Conservation (phyloP, 208 protist genomes). For the Trichomonas tenax region DNA sequence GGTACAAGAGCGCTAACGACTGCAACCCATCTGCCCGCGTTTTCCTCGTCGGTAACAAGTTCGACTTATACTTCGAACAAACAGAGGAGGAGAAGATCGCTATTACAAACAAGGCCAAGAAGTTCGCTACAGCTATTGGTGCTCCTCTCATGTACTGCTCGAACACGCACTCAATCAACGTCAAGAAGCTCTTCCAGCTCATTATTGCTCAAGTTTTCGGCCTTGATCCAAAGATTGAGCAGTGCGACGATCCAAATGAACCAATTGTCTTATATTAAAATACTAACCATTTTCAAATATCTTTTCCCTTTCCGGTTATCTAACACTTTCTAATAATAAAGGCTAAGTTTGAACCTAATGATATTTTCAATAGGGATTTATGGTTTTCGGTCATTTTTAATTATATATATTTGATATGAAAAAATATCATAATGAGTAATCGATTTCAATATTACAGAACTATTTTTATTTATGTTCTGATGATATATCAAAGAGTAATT, state of each 20-base stretch:
- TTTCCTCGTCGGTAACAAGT: slow-evolving; percentile 18
- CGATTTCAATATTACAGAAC: no score
- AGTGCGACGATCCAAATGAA: background rate
- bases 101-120: slow-evolving; percentile 7
- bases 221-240: background rate
- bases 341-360: no score
- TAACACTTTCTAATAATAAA: no score
- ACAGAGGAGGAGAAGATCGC: background rate
- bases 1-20: background rate
- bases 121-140: background rate
- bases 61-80: background rate
- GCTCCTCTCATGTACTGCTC: slow-evolving; percentile 2
- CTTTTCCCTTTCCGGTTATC: no score
- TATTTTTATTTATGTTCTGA: no score
- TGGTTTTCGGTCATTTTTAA: no score
- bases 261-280: background rate
- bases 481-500: no score
- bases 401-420: no score
- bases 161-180: background rate
- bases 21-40: background rate
- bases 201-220: background rate
- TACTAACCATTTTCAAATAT: no score
- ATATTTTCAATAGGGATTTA: no score
- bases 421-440: no score
- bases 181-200: slow-evolving; percentile 11